Evolutionary conservation across 768 basidiomycete genomes (phyloP).

Genomic region (Rhodosporidiobolus sp.): DNA sequence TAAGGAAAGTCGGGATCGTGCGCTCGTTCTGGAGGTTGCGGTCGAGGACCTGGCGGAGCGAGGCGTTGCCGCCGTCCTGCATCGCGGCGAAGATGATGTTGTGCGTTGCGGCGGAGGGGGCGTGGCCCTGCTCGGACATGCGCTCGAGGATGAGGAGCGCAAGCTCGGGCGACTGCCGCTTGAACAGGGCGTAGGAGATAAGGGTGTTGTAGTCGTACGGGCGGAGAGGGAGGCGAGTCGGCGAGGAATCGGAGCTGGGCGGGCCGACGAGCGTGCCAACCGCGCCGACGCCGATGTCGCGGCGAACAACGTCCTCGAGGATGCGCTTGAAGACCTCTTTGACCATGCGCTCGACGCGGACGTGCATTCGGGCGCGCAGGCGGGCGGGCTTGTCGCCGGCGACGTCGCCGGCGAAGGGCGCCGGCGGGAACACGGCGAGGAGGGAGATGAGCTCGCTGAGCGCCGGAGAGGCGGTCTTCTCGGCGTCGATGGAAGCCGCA

Average conservation of each 20-base stretch:
- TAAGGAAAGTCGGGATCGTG: constrained; percentile 59
- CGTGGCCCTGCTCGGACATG: constrained; percentile 5
- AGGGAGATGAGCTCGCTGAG: constrained; percentile 10
- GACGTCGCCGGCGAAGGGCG: constrained; percentile 11
- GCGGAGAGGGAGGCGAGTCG: neutral
- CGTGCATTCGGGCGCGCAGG: constrained; percentile 1
- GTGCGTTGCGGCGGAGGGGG: constrained; percentile 21
- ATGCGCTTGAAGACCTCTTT: constrained; percentile 24
- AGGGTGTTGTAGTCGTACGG: constrained; percentile 22
- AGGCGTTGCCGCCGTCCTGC: neutral
- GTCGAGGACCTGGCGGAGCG: neutral
- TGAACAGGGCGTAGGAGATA: constrained; percentile 23
- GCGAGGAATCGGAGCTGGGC: neutral
- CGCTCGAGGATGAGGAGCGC: constrained; percentile 27
- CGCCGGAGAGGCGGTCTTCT: neutral
- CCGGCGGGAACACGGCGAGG: constrained; percentile 18
- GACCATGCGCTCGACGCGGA: constrained; percentile 17
- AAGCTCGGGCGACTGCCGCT: constrained; percentile 32
- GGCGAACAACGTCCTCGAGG: constrained; percentile 18
- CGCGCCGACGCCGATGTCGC: constrained; percentile 7
- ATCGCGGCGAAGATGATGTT: constrained; percentile 25
- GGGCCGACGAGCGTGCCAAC: neutral
- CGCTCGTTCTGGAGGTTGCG: constrained; percentile 39
- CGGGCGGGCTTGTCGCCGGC: neutral
- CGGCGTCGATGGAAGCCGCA: neutral